Evolutionary conservation across 371 early-diverging fungal species (phyloP).

Genomic region (Spiromyces aspiralis): DNA sequence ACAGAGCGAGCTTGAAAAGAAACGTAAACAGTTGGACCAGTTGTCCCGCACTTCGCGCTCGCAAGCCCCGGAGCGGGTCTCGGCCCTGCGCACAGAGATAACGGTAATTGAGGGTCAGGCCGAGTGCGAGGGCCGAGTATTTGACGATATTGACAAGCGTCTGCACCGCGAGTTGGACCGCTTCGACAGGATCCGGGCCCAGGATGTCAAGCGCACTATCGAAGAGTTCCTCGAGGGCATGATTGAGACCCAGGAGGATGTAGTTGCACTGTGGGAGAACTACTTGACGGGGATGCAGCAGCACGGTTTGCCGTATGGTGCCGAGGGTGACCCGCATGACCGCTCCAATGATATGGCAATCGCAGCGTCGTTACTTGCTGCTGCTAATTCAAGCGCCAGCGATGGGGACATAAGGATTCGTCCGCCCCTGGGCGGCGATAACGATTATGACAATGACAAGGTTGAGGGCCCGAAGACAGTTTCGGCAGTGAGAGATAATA

Average conservation of each 20-base stretch:
- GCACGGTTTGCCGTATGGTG: too few species aligned
- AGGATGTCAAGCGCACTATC: constrained; percentile 59
- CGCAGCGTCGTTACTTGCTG: too few species aligned
- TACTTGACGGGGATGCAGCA: constrained; percentile 12
- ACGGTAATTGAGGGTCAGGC: constrained; percentile 36
- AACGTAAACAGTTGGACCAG: constrained; percentile 36
- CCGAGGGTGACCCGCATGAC: too few species aligned
- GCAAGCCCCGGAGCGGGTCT: constrained; percentile 42
- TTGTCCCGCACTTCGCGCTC: constrained; percentile 10
- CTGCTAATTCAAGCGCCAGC: too few species aligned
- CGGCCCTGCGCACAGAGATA: constrained; percentile 44
- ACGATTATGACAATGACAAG: too few species aligned
- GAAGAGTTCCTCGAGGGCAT: constrained; percentile 56
- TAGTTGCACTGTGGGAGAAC: constrained; percentile 52
- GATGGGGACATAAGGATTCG: too few species aligned
- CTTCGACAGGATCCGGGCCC: constrained; percentile 71
- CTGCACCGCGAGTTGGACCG: constrained; percentile 63
- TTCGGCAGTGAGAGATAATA: too few species aligned
- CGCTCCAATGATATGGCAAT: too few species aligned
- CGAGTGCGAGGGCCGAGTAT: constrained; percentile 38
- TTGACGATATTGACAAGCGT: constrained; percentile 50
- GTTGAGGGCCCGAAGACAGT: too few species aligned
- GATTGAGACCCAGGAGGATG: constrained; percentile 70
- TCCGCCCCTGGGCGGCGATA: too few species aligned
- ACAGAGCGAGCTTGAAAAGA: constrained; percentile 45